Conservation (phyloP, 2,329 filamentous ascomycete genomes). For the Diaporthe sp. region DNA sequence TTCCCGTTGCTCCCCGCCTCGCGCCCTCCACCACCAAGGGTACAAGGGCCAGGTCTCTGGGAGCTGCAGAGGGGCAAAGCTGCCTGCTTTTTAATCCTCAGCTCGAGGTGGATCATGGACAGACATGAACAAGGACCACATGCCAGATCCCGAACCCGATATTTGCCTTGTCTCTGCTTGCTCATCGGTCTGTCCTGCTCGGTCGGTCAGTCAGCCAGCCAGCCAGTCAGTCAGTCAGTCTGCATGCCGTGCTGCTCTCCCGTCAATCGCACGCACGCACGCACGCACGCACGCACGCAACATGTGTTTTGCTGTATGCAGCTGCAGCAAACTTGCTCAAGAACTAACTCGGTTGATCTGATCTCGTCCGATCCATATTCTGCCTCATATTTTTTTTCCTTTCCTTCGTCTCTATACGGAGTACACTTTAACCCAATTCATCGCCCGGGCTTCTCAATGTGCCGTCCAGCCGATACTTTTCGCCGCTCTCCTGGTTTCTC, state of each 20-base stretch:
- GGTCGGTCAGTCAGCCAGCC: neutral
- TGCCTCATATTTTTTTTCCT: neutral
- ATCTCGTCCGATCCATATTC: neutral
- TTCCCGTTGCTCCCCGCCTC: neutral
- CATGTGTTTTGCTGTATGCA: neutral
- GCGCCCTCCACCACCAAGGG: neutral
- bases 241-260: neutral
- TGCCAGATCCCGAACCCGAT: constrained; percentile 11
- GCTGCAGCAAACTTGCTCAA: neutral
- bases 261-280: neutral
- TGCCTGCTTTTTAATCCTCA: neutral
- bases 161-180: neutral
- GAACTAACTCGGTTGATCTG: neutral
- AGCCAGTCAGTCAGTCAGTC: neutral
- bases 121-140: too few relatives aligned
- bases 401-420: neutral
- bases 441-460: neutral
- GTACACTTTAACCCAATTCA: neutral
- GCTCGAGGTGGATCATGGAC: neutral
- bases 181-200: neutral
- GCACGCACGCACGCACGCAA: too few relatives aligned
- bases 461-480: constrained; percentile 9
- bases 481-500: neutral
- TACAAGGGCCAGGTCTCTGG: neutral
- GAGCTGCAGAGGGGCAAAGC: neutral